Percentiles rank a stretch among this genome's conserved stretches.
These are phyloP conservation scores for Helotiales sp. DNA, from an alignment of 2,329 filamentous ascomycete genomes.

Conservation along the genomic window DNA sequence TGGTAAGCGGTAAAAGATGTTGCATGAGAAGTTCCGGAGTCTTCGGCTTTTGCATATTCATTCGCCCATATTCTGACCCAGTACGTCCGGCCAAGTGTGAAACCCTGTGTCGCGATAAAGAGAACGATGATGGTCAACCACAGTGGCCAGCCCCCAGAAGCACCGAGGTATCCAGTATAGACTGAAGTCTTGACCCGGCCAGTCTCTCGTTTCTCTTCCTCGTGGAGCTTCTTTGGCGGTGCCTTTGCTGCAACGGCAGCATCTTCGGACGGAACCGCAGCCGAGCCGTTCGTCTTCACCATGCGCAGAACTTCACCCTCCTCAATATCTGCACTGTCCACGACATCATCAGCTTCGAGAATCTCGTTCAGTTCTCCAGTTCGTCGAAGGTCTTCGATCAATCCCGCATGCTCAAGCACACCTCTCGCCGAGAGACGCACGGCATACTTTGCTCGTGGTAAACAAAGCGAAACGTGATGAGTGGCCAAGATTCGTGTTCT, in stretches of 20 bases:
- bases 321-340: constrained; percentile 42
- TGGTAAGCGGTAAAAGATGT: constrained; percentile 12
- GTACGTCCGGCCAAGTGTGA: constrained; percentile 56
- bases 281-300: constrained; percentile 43
- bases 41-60: constrained; percentile 35
- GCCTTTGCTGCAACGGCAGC: constrained; percentile 8
- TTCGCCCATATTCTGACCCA: constrained; percentile 68
- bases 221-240: constrained; percentile 48
- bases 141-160: constrained; percentile 66
- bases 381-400: constrained; percentile 19
- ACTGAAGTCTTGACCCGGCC: constrained; percentile 69
- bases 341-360: constrained; percentile 47
- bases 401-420: constrained; percentile 22
- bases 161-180: constrained; percentile 67
- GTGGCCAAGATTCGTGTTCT: constrained; percentile 80
- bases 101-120: constrained; percentile 50
- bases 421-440: constrained; percentile 57
- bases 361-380: constrained; percentile 20
- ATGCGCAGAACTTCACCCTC: constrained; percentile 55
- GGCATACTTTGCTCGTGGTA: constrained; percentile 72
- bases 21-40: not conserved
- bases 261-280: not conserved
- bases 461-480: constrained; percentile 74
- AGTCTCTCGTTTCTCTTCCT: constrained; percentile 72
- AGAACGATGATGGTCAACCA: constrained; percentile 60